These are phyloP conservation scores for Salvia miltiorrhiza DNA, from an alignment of 257 asterid species.

Conservation along the genomic window DNA sequence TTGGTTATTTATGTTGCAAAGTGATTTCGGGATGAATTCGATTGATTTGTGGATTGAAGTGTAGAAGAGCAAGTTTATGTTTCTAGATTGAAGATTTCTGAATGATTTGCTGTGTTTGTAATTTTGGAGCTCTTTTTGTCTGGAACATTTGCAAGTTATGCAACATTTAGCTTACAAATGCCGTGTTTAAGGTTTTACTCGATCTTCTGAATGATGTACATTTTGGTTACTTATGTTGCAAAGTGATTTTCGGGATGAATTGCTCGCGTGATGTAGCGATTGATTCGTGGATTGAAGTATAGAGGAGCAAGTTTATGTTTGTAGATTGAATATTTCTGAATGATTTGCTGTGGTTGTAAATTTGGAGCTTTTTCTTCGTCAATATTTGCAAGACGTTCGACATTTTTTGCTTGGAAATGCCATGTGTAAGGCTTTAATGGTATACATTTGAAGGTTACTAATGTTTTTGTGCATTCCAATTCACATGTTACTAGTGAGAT, in stretches of 20 bases:
- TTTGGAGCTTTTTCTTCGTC: background rate
- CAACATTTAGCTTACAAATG: slow-evolving; percentile 12
- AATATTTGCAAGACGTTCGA: background rate
- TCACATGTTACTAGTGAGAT: slow-evolving; percentile 34
- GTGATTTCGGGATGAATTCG: background rate
- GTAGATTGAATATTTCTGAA: background rate
- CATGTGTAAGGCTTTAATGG: slow-evolving; percentile 5
- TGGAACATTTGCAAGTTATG: background rate
- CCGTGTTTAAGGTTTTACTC: background rate
- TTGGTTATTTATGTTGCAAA: slow-evolving; percentile 2
- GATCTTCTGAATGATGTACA: slow-evolving; percentile 8
- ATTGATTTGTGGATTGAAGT: slow-evolving; percentile 18
- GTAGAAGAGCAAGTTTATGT: background rate
- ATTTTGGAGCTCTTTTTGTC: background rate
- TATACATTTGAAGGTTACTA: background rate
- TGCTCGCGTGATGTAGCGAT: slow-evolving; percentile 4
- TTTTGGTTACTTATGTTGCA: slow-evolving; percentile 3
- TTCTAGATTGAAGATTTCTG: background rate
- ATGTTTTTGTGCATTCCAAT: slow-evolving; percentile 1
- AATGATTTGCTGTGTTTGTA: background rate
- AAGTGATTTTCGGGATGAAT: background rate
- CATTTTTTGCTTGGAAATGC: slow-evolving; percentile 12
- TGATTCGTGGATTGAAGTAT: slow-evolving; percentile 15
- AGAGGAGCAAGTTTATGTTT: background rate
- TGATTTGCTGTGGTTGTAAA: background rate